Evolutionary conservation across 768 basidiomycete species (phyloP).

Genomic region (Lanmaoa rubissima): DNA sequence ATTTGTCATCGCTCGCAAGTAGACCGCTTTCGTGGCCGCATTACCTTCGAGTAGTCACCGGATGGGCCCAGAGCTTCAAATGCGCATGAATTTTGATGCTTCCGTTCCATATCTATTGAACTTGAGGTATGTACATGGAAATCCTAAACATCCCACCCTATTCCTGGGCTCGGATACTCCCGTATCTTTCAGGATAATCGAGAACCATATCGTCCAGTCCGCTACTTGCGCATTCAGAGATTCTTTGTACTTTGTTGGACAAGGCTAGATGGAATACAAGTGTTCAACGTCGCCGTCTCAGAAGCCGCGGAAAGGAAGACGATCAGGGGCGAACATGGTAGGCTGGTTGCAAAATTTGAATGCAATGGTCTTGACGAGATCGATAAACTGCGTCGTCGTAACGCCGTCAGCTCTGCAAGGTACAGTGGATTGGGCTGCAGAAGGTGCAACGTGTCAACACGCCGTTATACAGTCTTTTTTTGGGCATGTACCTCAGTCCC

Average conservation of each 20-base stretch:
- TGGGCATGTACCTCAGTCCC: neutral
- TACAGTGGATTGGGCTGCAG: too few relatives aligned
- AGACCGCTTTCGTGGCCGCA: constrained; percentile 21
- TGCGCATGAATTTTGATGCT: constrained; percentile 33
- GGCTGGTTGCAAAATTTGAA: neutral
- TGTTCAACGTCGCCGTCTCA: constrained; percentile 6
- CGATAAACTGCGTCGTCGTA: neutral
- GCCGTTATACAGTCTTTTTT: too few relatives aligned
- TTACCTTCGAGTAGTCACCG: constrained; percentile 23
- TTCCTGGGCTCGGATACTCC: constrained; percentile 21
- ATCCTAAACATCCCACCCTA: constrained; percentile 27
- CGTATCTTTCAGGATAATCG: constrained; percentile 5
- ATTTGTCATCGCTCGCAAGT: constrained; percentile 24
- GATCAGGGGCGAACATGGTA: constrained; percentile 9
- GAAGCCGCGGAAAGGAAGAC: constrained; percentile 9
- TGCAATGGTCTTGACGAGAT: neutral
- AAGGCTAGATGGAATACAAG: constrained; percentile 3
- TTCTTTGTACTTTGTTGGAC: constrained; percentile 5
- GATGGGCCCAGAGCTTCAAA: constrained; percentile 31
- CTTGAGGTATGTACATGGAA: constrained; percentile 10
- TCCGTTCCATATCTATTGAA: constrained; percentile 37
- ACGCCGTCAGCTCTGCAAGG: too few relatives aligned
- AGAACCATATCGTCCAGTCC: constrained; percentile 7
- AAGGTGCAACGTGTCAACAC: too few relatives aligned
- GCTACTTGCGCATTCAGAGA: constrained; percentile 7